phyloP scores from a whole-genome alignment of 2,329 filamentous ascomycete genomes.

The Lasiodiplodia gonubiensis region DNA sequence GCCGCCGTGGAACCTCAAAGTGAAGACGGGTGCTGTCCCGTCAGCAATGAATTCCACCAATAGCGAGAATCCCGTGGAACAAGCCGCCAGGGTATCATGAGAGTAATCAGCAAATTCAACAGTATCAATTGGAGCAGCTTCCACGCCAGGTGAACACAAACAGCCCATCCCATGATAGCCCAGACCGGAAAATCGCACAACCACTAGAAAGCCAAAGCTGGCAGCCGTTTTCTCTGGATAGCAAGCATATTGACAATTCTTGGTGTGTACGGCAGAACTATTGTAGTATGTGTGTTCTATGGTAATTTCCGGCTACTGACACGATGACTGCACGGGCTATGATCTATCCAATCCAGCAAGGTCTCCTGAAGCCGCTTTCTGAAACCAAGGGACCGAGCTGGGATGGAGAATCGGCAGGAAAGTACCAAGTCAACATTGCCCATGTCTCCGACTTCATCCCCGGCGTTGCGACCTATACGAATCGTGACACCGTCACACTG shows the following conservation, averaged over 20 bases:
- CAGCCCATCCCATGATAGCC: neutral
- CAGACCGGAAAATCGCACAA: neutral
- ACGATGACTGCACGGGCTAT: neutral
- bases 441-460: neutral
- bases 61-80: neutral
- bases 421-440: neutral
- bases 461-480: neutral
- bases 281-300: neutral
- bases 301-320: neutral
- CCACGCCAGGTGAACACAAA: neutral
- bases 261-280: neutral
- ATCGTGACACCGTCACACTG: neutral
- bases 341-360: neutral
- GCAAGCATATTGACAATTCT: neutral
- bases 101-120: neutral
- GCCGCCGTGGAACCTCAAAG: neutral
- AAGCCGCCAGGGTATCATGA: neutral
- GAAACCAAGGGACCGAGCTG: neutral
- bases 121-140: neutral
- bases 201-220: neutral
- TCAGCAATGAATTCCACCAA: neutral
- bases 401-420: neutral
- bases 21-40: neutral
- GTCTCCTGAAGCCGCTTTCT: neutral
- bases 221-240: neutral